Base-by-base conservation (phyloP, 176 grass and related monocot species). In the Oryza coarctata region DNA sequence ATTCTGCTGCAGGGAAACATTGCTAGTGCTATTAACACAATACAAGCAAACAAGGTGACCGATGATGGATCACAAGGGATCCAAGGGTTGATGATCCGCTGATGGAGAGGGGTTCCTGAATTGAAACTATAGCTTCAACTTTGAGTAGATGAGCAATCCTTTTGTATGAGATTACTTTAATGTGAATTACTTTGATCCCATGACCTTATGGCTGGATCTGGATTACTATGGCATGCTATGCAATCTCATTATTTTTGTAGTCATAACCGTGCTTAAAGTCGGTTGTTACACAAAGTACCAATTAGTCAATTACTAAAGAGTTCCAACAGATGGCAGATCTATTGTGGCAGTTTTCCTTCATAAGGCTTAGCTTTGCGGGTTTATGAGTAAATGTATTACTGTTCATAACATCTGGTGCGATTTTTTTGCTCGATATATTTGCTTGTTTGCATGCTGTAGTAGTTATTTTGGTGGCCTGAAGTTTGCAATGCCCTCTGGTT, bases 21-120 rank as follows among this genome's bases (percentile, higher is more conserved):
- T 65, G 89, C 93, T 11, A 95, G 81, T 81, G 96, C 87, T 49
- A 90, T 99, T 68, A 92, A 35, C 77, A 95, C 93, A 69, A 88
- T 99, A 84, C 93, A 95, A 91, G 87, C 91, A 15, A 99, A 91
- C 80, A 99, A 99, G 81, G 82, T 78, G 45, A 65, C 93, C 34
- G 96, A 92, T 68, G 88, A 97, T n/a, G 86, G 71, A n/a, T 32
- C 76, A 25, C 93, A 95, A 44, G 82, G 80, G 52, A 82, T 82
- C 81, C 91, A 92, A 90, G 93, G 93, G 50, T 57, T 88, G 40
- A 44, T 47, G 47, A 91, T 88, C 57, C 91, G 83, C 29, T 93
- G 79, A 91, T 39, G 13, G 6, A 65, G n/a, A 12, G 4, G 2
- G 3, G 14, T 3, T 6, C 2, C 58, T 6, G 14, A 26, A 81